Conservation (phyloP, 1,139 yeast species). For the Debaryomyces psychrophilus region DNA sequence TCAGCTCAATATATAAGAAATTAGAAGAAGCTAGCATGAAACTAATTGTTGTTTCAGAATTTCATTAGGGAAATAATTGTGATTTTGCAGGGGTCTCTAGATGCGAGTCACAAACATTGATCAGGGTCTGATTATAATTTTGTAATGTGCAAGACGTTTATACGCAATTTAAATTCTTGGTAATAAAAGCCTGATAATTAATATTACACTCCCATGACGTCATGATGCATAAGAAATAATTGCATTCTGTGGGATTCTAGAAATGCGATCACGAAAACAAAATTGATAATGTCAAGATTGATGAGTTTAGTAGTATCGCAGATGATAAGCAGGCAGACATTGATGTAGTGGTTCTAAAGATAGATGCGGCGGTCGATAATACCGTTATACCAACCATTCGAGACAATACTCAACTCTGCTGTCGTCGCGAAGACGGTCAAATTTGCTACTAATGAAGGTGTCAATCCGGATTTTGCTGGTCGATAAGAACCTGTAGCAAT, state of each 20-base stretch:
- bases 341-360: background rate
- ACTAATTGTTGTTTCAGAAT: background rate
- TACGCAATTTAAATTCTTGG: no score
- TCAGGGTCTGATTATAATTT: no score
- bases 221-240: no score
- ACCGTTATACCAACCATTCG: slow-evolving; percentile 40
- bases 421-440: no score
- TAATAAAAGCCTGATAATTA: no score
- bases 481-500: no score
- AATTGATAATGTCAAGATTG: background rate
- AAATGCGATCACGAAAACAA: background rate
- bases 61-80: background rate
- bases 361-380: no score
- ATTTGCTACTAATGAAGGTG: no score
- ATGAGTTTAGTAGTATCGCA: background rate
- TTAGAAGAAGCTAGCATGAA: background rate
- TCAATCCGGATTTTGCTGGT: no score
- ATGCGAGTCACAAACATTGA: background rate
- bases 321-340: background rate
- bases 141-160: no score
- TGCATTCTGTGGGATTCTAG: background rate
- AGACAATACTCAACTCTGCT: no score
- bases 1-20: background rate
- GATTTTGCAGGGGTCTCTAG: background rate
- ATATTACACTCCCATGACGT: no score